These are phyloP conservation scores for Scedosporium minutisporum DNA, from an alignment of 2,329 filamentous ascomycete species.

Conservation along the genomic window DNA sequence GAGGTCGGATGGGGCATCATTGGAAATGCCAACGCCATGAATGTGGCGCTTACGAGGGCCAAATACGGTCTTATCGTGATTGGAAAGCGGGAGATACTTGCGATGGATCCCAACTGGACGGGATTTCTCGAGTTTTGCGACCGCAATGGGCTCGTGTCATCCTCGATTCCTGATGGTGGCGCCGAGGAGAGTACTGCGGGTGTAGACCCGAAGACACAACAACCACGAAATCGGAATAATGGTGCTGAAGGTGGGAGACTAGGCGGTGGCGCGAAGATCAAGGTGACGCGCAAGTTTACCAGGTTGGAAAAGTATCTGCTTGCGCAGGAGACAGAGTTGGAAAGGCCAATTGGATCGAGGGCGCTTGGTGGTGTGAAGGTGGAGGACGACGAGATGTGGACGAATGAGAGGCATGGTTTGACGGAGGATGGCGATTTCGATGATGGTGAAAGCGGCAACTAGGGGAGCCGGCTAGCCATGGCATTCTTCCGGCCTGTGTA, in stretches of 20 bases:
- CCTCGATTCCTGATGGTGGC: not conserved
- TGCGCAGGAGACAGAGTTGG: constrained; percentile 4
- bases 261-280: not conserved
- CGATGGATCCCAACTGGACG: constrained; percentile 54
- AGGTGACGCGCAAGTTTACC: not conserved
- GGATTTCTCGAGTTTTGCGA: constrained; percentile 2
- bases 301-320: constrained; percentile 4
- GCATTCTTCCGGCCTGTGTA: no score
- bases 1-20: constrained; percentile 92
- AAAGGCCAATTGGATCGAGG: not conserved
- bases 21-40: constrained; percentile 91
- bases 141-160: not conserved
- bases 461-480: not conserved
- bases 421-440: not conserved
- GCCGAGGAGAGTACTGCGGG: not conserved
- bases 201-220: not conserved
- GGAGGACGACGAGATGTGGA: constrained; percentile 2
- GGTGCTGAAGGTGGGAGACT: not conserved
- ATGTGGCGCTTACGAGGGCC: constrained; percentile 91
- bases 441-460: not conserved
- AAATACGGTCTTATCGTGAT: constrained; percentile 96
- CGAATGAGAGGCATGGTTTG: not conserved
- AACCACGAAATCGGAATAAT: not conserved
- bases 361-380: constrained; percentile 2
- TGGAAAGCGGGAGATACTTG: constrained; percentile 92